Percentiles rank a stretch among this genome's conserved stretches.
Conservation (phyloP, 192 early-diverging fungal genomes). For the Lunasporangiospora selenospora region DNA sequence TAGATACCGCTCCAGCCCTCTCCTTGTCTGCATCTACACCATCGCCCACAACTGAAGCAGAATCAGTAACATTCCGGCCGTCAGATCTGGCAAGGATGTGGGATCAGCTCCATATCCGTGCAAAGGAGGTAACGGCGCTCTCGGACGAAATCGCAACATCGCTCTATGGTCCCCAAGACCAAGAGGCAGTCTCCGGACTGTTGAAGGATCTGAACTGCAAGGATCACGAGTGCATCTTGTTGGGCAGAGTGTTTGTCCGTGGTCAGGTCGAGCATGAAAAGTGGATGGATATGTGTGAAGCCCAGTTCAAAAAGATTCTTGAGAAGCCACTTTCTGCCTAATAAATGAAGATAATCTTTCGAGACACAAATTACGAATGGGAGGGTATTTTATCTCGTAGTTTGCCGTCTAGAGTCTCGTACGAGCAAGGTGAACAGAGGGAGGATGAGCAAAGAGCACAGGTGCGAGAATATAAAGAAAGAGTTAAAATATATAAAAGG, state of each 20-base stretch:
- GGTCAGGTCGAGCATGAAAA: slow-evolving; percentile 38
- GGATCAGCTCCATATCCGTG: slow-evolving; percentile 42
- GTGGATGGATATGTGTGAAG: slow-evolving; percentile 50
- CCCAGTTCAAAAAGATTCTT: slow-evolving; percentile 43
- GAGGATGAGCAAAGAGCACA: too few relatives aligned
- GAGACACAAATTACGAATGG: too few relatives aligned
- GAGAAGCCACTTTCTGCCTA: too few relatives aligned
- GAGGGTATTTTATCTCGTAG: too few relatives aligned
- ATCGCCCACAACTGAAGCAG: neutral
- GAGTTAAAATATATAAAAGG: too few relatives aligned
- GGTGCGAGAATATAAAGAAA: too few relatives aligned
- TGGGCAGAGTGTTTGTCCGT: slow-evolving; percentile 33
- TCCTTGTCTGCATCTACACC: neutral
- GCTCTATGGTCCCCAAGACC: slow-evolving; percentile 46
- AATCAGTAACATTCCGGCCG: neutral
- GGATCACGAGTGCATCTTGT: slow-evolving; percentile 45
- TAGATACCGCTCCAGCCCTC: slow-evolving; percentile 15
- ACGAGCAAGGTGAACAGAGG: too few relatives aligned
- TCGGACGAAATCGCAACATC: slow-evolving; percentile 47
- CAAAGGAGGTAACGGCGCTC: slow-evolving; percentile 24
- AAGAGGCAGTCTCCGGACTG: slow-evolving; percentile 7
- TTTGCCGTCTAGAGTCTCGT: too few relatives aligned
- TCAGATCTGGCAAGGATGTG: slow-evolving; percentile 35
- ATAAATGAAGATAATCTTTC: too few relatives aligned
- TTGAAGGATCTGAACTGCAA: slow-evolving; percentile 28